These are phyloP conservation scores for Leonotis leonurus DNA, from an alignment of 257 asterid genomes.

Conservation along the genomic window DNA sequence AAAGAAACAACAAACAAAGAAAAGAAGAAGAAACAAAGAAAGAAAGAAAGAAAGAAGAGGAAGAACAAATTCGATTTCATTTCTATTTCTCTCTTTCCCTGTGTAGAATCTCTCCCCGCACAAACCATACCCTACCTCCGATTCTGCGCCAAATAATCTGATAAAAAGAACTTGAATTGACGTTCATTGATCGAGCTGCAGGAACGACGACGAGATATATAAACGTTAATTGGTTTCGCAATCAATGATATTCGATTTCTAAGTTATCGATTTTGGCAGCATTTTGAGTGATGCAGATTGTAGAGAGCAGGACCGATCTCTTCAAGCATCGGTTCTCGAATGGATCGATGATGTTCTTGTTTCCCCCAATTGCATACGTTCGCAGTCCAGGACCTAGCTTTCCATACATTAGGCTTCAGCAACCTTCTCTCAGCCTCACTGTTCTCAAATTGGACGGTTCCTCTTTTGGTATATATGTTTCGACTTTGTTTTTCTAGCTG, in stretches of 20 bases:
- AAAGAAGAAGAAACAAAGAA: not conserved
- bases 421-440: slow-evolving; percentile 49
- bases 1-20: not conserved
- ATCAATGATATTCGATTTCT: not conserved
- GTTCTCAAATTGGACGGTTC: slow-evolving; percentile 77
- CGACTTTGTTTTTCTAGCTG: not conserved
- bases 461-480: slow-evolving; percentile 52
- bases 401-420: slow-evolving; percentile 45
- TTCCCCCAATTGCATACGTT: slow-evolving; percentile 13
- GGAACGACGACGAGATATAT: not conserved
- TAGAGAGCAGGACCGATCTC: slow-evolving; percentile 23
- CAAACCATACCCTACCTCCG: slow-evolving; percentile 32
- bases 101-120: slow-evolving; percentile 41
- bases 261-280: not conserved
- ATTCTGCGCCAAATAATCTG: slow-evolving; percentile 27
- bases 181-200: not conserved
- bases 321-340: slow-evolving; percentile 27
- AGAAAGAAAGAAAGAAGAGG: not conserved
- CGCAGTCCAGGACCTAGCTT: slow-evolving; percentile 28
- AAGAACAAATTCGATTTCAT: slow-evolving; percentile 14
- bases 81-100: slow-evolving; percentile 17
- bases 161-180: too few species aligned
- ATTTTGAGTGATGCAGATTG: slow-evolving; percentile 22
- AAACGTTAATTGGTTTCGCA: not conserved
- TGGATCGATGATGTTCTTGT: slow-evolving; percentile 31